A percentile compares a stretch with the other conserved stretches of the same genome.
Evolutionary conservation across 129 eudicot genomes (phyloP).

Genomic region (Oenanthe sinensis): DNA sequence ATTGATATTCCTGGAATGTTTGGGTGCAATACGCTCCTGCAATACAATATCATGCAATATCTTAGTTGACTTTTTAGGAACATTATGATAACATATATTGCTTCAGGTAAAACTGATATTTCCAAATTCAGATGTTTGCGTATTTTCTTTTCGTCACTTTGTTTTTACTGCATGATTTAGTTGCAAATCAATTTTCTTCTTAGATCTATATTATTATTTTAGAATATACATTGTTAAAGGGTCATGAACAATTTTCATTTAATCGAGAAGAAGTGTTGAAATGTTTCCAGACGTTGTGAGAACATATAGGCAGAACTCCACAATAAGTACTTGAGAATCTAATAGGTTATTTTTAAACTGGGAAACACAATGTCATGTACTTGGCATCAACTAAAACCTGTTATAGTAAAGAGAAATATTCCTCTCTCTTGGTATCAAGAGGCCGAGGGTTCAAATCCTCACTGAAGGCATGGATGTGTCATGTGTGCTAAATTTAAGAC

Average conservation of each 20-base stretch:
- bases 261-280: neutral
- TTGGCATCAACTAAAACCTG: neutral
- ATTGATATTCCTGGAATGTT: constrained; percentile 58
- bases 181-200: neutral
- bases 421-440: neutral
- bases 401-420: neutral
- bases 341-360: neutral
- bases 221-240: neutral
- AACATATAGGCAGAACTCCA: neutral
- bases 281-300: neutral
- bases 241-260: neutral
- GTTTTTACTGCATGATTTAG: neutral
- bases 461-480: neutral
- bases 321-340: neutral
- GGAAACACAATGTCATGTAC: neutral
- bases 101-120: neutral
- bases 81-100: neutral
- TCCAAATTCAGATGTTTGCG: too few species aligned
- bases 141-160: neutral
- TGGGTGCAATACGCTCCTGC: constrained; percentile 61
- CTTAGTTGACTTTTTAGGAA: neutral
- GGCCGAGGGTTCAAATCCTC: neutral
- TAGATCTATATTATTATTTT: neutral
- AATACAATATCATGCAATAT: neutral
- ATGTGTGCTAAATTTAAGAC: neutral